Conservation (phyloP, 495 filamentous ascomycete species). For the Halenospora varia region DNA sequence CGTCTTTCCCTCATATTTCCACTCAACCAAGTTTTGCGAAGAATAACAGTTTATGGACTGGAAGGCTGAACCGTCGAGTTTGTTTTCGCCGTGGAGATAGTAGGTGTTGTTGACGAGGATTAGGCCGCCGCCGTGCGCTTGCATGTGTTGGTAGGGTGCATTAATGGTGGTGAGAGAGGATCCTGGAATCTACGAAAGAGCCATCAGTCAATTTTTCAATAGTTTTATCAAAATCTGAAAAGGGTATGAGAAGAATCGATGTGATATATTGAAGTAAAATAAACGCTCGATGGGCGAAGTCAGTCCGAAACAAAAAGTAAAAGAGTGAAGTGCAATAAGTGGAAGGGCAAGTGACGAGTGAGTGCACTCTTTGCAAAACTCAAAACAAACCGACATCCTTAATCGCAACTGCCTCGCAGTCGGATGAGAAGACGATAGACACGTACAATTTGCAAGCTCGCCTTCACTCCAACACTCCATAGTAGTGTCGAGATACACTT, state of each 20-base stretch:
- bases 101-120: slow-evolving; percentile 45
- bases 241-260: too few relatives aligned
- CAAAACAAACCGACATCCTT: too few relatives aligned
- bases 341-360: too few relatives aligned
- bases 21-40: slow-evolving; percentile 55
- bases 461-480: neutral
- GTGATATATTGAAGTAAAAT: too few relatives aligned
- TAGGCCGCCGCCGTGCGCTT: slow-evolving; percentile 49
- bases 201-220: neutral
- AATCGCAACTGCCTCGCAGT: too few relatives aligned
- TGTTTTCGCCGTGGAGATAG: slow-evolving; percentile 66
- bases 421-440: neutral
- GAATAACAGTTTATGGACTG: slow-evolving; percentile 56
- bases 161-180: slow-evolving; percentile 45
- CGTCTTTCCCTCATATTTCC: slow-evolving; percentile 54
- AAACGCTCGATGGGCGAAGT: too few relatives aligned
- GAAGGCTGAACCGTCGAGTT: slow-evolving; percentile 52
- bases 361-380: too few relatives aligned
- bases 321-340: too few relatives aligned
- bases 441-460: neutral
- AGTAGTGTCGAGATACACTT: neutral
- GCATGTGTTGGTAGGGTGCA: slow-evolving; percentile 48
- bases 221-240: too few relatives aligned
- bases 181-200: slow-evolving; percentile 35
- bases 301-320: too few relatives aligned